Conservation (phyloP, 164 flowering plant species). For the Stephania yunnanensis region DNA sequence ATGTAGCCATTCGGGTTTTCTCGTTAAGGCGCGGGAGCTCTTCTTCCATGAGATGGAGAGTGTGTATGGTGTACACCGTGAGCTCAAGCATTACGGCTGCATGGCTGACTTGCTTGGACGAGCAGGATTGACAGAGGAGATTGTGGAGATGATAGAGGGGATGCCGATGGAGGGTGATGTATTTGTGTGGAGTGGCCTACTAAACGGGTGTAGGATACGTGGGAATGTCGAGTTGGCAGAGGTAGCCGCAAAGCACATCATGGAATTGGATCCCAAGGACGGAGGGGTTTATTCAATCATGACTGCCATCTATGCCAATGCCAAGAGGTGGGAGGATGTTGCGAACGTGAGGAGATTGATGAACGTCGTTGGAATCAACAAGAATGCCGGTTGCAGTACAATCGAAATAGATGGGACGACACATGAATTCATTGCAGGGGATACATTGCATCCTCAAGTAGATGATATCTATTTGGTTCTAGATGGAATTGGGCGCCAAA, state of each 20-base stretch:
- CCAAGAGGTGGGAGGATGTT: constrained; percentile 62
- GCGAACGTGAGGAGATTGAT: constrained; percentile 40
- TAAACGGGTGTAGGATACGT: constrained; percentile 72
- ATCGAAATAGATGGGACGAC: constrained; percentile 34
- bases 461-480: constrained; percentile 37
- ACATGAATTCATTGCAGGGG: constrained; percentile 58
- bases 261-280: constrained; percentile 60
- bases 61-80: constrained; percentile 43
- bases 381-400: constrained; percentile 51
- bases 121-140: constrained; percentile 64
- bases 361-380: constrained; percentile 38
- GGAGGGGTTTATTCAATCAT: constrained; percentile 66
- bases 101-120: constrained; percentile 80
- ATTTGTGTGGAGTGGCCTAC: constrained; percentile 76
- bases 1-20: constrained; percentile 72
- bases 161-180: constrained; percentile 69
- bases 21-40: constrained; percentile 38
- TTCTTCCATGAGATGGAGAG: constrained; percentile 62
- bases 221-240: constrained; percentile 66
- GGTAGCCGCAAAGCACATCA: constrained; percentile 50
- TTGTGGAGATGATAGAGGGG: constrained; percentile 45
- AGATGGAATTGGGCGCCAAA: constrained; percentile 32
- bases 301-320: constrained; percentile 58
- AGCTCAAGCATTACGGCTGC: constrained; percentile 78
- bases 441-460: constrained; percentile 37